Evolutionary conservation across 306 rosid genomes (phyloP).

Genomic region (Inga leiocalycina): DNA sequence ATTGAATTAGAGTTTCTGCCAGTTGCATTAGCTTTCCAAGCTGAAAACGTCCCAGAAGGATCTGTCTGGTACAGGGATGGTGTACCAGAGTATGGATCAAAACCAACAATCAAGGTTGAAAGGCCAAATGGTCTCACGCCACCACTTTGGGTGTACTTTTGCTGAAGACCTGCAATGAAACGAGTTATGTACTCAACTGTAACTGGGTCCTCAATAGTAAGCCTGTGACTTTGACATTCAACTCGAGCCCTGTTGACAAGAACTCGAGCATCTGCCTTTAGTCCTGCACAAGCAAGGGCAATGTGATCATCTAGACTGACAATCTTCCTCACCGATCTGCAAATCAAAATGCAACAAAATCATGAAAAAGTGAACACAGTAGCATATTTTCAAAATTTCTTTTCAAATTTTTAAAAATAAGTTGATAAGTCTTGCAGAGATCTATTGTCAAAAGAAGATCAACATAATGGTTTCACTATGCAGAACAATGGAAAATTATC

Average conservation of each 20-base stretch:
- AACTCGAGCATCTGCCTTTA: constrained; percentile 97
- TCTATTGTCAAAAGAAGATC: background rate
- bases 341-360: constrained; percentile 6
- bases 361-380: background rate
- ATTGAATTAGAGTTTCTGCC: constrained; percentile 95
- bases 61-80: constrained; percentile 93
- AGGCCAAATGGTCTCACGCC: constrained; percentile 99
- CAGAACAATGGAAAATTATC: background rate
- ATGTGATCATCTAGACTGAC: constrained; percentile 31
- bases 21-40: constrained; percentile 97
- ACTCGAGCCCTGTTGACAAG: constrained; percentile 85
- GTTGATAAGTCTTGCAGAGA: background rate
- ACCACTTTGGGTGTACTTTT: constrained; percentile 98
- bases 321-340: constrained; percentile 37
- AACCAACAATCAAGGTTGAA: constrained; percentile 90
- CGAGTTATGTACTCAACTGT: constrained; percentile 96
- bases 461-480: background rate
- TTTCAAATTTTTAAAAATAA: background rate
- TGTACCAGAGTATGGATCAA: constrained; percentile 74
- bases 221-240: constrained; percentile 95
- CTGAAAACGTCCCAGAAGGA: constrained; percentile 96
- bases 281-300: constrained; percentile 97
- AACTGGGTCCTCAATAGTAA: constrained; percentile 93
- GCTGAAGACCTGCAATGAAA: constrained; percentile 96
- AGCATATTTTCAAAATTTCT: background rate